Evolutionary conservation across 2,329 filamentous ascomycete genomes (phyloP), one percentile per base, ranked within the genome.

Genomic region (Fusarium musae): DNA sequence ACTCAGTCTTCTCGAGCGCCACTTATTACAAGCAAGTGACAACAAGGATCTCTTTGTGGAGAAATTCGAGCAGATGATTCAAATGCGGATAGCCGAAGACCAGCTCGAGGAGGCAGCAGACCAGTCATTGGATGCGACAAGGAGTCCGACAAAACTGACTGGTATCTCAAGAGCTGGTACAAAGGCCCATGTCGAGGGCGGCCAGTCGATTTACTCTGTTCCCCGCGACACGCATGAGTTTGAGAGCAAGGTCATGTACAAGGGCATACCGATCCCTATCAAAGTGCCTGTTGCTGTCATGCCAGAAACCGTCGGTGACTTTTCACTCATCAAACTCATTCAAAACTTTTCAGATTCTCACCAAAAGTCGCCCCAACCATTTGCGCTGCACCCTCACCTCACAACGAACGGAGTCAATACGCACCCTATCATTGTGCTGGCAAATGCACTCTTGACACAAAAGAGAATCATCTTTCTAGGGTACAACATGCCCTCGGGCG

Each of bases 191-290:
- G 83, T 92, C 36, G 87, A 91, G 74, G 87, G 87, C n/a, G 81
- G 81, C 60, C 85, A 88, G 75, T 87, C 90, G 21, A 87, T 88
- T 36, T 97, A 96, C 79, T 88, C 89, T 3, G 89, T 97, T 19
- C 96, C 96, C 13, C 89, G 96, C 78, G 96, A 99, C 80, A 99
- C 96, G 1, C 96, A 99, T 82, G 96, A 99, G 82, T 98, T 97
- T 79, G 96, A 98, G 84, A 97, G 94, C 75, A 94, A 92, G 78
- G 94, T 99, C 78, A 90, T 96, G 79, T 99, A 99, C 85, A 97
- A 98, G 84, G 94, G 95, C 72, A 96, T 98, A 63, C 96, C 96
- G 0, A 96, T 99, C 34, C 96, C 96, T 2, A 94, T 99, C 84
- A 98, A 98, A 83, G 92, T 99, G 12, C 96, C 96, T 0, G 95